phyloP scores from a whole-genome alignment of 2,329 filamentous ascomycete genomes.

The Chrysosporium queenslandicum region DNA sequence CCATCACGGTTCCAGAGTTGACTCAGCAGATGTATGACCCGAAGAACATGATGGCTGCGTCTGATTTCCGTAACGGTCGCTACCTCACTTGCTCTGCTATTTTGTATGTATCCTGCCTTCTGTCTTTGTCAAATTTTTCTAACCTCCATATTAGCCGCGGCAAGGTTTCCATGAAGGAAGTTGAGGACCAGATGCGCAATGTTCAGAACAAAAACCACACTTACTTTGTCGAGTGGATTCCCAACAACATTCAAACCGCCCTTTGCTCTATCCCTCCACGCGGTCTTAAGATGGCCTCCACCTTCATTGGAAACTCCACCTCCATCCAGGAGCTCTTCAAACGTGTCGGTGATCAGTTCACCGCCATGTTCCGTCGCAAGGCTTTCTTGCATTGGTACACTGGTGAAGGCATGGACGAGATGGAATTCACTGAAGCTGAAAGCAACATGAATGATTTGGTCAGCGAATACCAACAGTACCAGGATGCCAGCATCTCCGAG shows the following conservation, averaged over 20 bases:
- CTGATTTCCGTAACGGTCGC: constrained; percentile 98
- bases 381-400: constrained; percentile 99
- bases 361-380: constrained; percentile 99
- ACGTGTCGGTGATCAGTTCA: constrained; percentile 99
- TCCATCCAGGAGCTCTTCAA: constrained; percentile 99
- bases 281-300: constrained; percentile 97
- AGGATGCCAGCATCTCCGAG: constrained; percentile 95
- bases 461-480: constrained; percentile 99
- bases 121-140: constrained; percentile 19
- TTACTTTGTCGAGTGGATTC: constrained; percentile 99
- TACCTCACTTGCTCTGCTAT: constrained; percentile 99
- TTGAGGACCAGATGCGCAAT: constrained; percentile 99
- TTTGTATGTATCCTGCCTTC: constrained; percentile 50
- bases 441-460: constrained; percentile 99
- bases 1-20: constrained; percentile 92
- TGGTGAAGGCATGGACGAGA: constrained; percentile 99
- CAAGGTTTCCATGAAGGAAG: constrained; percentile 99
- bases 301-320: constrained; percentile 98
- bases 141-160: constrained; percentile 57
- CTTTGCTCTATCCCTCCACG: constrained; percentile 97
- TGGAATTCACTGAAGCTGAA: constrained; percentile 99
- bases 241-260: constrained; percentile 99
- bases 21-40: constrained; percentile 99
- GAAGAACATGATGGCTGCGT: constrained; percentile 99
- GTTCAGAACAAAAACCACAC: constrained; percentile 99